Evolutionary conservation across 1,284 basidiomycete genomes (phyloP), one percentile per base, ranked within the genome.

Genomic region (Sanghuangporus weigelae): DNA sequence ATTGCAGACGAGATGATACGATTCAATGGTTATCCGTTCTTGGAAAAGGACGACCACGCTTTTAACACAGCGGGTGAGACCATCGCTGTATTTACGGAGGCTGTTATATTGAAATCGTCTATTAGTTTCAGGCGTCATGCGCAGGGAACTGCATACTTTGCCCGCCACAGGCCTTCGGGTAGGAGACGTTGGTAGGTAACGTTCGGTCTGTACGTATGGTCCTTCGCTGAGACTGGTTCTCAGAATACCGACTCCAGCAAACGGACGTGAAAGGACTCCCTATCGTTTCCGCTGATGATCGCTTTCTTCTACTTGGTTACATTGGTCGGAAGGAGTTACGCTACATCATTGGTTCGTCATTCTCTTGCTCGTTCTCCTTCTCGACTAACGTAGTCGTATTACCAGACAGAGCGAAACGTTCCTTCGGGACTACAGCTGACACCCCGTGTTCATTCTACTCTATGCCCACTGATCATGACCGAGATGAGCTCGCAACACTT

Each of bases 1-100:
- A 98, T 99, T 68, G 95, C 96, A 3, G 97, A 99, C 69, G 95
- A 98, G 73, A 94, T 92, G 84, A 99, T 99, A 71, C 85, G 89
- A 23, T 96, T 99, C 77, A 98, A 97, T 72, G 96, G 96, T 10
- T 99, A 91, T 75, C 97, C 97, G 0, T 96, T 96, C 79, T 79
- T 99, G 63, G 93, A 95, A 74, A 95, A 95, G 72, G 92, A 96
- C 71, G 93, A 97, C 71, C 90, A 95, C 72, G 86, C 90, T 0
- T 96, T 92, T 71, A 89, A 96, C 69, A 89, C 95, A 53, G 85
- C 93, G 55, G 95, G 96, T 92, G 35, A 19, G 42, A 48, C 44
- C 42, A 16, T 71, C 70, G 74, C 69, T 36, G 14, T 35, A 16
- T 16, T n/a, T 38, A 1, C 19, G 1, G 1, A 11, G 48, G 8